Evolutionary conservation across 169 alveolate genomes (phyloP).

Genomic region (Plasmodium reichenowi): DNA sequence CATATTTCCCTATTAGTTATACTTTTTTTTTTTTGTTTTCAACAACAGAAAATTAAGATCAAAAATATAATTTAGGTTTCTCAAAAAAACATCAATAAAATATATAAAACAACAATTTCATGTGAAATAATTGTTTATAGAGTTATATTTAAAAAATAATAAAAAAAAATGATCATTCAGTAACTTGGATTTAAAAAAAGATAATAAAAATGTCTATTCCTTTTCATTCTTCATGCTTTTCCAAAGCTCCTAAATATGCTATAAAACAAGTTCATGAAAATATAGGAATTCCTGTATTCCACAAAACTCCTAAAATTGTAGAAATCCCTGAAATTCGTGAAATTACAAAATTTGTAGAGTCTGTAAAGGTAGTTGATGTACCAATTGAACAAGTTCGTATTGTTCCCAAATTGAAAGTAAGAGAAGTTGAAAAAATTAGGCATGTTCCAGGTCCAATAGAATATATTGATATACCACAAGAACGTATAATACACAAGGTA

Average conservation of each 20-base stretch:
- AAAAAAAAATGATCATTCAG: no score
- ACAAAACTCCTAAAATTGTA: slow-evolving; percentile 71
- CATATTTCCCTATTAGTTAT: no score
- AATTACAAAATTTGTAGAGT: slow-evolving; percentile 65
- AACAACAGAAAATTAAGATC: no score
- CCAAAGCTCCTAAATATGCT: slow-evolving; percentile 35
- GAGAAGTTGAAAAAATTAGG: slow-evolving; percentile 79
- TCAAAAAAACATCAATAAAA: no score
- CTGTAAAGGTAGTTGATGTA: slow-evolving; percentile 73
- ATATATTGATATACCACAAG: slow-evolving; percentile 75
- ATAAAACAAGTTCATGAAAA: slow-evolving; percentile 31
- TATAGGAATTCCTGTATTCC: slow-evolving; percentile 53
- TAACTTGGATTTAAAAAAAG: background rate
- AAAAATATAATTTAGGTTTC: no score
- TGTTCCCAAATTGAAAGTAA: slow-evolving; percentile 78
- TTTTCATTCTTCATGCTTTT: slow-evolving; percentile 19
- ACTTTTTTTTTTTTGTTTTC: no score
- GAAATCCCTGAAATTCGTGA: slow-evolving; percentile 81
- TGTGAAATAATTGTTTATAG: no score
- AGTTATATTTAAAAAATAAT: no score
- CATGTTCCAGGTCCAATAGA: slow-evolving; percentile 82
- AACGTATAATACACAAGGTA: slow-evolving; percentile 73
- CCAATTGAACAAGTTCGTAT: slow-evolving; percentile 79
- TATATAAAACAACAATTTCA: no score
- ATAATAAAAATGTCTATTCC: slow-evolving; percentile 10